Evolutionary conservation across 495 filamentous ascomycete species (phyloP).

Genomic region (Sporormia fimetaria): DNA sequence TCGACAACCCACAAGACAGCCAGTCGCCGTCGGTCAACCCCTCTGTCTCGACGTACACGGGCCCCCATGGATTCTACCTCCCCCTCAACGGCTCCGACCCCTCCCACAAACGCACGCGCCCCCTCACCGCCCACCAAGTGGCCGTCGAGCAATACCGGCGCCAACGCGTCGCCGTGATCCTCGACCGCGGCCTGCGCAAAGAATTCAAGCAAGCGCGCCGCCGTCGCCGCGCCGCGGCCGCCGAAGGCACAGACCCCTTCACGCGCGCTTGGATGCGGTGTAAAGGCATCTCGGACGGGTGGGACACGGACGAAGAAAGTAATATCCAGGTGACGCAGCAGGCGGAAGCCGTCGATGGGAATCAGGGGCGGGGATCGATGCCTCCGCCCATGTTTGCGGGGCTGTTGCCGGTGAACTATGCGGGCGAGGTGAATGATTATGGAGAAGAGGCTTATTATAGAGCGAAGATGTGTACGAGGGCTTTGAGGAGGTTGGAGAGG

Average conservation of each 20-base stretch:
- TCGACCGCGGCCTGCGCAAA: constrained; percentile 58
- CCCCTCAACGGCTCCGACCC: constrained; percentile 27
- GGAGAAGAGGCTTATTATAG: constrained; percentile 29
- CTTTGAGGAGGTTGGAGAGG: constrained; percentile 25
- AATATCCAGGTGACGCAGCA: constrained; percentile 7
- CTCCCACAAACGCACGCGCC: constrained; percentile 53
- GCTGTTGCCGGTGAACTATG: constrained; percentile 10
- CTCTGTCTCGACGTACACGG: constrained; percentile 1
- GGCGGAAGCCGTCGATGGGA: constrained; percentile 3
- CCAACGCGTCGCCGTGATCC: constrained; percentile 75
- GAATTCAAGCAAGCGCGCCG: constrained; percentile 23
- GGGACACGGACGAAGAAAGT: constrained; percentile 64
- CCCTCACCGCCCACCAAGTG: constrained; percentile 83
- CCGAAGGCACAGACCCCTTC: too few relatives aligned
- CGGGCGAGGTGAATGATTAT: constrained; percentile 24
- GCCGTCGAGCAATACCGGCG: constrained; percentile 83
- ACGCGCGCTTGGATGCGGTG: constrained; percentile 60
- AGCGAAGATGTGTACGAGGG: constrained; percentile 22
- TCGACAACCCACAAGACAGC: constrained; percentile 13
- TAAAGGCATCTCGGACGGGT: constrained; percentile 54
- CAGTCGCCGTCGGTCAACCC: constrained; percentile 11
- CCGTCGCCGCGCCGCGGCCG: constrained; percentile 46
- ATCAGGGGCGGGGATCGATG: constrained; percentile 3
- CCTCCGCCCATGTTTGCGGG: constrained; percentile 16
- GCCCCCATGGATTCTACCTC: constrained; percentile 29